Conservation (phyloP, 805 yeast genomes). For the Candida dendrica region DNA sequence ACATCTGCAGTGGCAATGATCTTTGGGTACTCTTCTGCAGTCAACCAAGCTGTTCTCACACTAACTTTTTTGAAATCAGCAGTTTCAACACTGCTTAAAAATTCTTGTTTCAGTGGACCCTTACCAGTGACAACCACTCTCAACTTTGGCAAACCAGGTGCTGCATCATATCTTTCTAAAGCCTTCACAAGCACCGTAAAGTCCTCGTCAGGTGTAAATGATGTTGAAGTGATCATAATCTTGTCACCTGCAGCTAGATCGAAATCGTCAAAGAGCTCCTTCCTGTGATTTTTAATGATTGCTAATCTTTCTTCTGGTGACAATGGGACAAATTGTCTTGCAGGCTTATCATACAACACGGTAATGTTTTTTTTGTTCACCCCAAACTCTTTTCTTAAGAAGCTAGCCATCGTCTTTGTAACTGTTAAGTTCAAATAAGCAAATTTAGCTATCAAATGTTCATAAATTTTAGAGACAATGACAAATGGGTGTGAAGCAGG, state of each 20-base stretch:
- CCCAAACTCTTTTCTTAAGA: constrained; percentile 48
- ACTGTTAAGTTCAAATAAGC: constrained; percentile 78
- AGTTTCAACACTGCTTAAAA: constrained; percentile 37
- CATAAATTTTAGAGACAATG: constrained; percentile 52
- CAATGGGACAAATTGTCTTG: constrained; percentile 54
- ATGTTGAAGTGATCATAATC: constrained; percentile 79
- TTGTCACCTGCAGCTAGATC: constrained; percentile 36
- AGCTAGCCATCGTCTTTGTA: constrained; percentile 63
- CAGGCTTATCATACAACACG: constrained; percentile 85
- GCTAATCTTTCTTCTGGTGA: constrained; percentile 17
- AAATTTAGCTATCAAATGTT: constrained; percentile 48
- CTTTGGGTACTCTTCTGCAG: constrained; percentile 71
- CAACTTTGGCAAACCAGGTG: constrained; percentile 36
- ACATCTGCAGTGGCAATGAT: constrained; percentile 72
- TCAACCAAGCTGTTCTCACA: constrained; percentile 68
- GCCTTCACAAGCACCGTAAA: constrained; percentile 64
- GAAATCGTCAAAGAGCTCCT: constrained; percentile 26
- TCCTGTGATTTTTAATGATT: constrained; percentile 27
- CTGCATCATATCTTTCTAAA: constrained; percentile 39
- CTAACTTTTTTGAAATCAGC: constrained; percentile 41
- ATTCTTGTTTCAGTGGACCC: constrained; percentile 70
- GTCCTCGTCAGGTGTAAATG: constrained; percentile 96
- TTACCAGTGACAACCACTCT: constrained; percentile 89
- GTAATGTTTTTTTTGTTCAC: constrained; percentile 40
- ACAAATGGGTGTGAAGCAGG: constrained; percentile 56